A percentile compares a stretch with the other conserved stretches of the same genome.
Conservation (phyloP, 306 rosid genomes). For the Hippophae rhamnoides region DNA sequence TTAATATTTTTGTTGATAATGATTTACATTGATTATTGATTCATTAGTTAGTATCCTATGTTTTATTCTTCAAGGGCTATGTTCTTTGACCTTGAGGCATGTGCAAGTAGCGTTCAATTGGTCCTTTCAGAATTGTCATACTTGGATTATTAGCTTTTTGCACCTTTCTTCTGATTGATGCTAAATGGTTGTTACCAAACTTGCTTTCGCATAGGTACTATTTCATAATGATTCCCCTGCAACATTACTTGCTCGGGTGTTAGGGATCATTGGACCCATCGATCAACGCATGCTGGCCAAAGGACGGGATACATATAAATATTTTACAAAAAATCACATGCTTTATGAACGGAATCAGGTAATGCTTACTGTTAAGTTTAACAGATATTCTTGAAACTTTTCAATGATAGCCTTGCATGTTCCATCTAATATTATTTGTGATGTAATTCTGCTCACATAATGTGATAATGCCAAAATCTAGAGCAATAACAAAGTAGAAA, state of each 20-base stretch:
- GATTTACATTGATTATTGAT: too few relatives aligned
- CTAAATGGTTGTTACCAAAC: slow-evolving; percentile 11
- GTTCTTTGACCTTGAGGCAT: too few relatives aligned
- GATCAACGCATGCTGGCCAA: slow-evolving; percentile 87
- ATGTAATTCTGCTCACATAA: too few relatives aligned
- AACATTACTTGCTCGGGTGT: slow-evolving; percentile 85
- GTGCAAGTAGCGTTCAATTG: too few relatives aligned
- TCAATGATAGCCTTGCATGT: neutral
- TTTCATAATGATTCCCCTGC: slow-evolving; percentile 98
- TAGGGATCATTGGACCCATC: slow-evolving; percentile 75
- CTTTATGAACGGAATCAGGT: slow-evolving; percentile 98
- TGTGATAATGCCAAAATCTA: too few relatives aligned
- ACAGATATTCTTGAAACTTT: neutral
- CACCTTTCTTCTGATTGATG: slow-evolving; percentile 1
- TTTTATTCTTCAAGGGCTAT: too few relatives aligned
- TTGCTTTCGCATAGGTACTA: slow-evolving; percentile 53
- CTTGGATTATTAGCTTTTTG: too few relatives aligned
- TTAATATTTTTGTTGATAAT: too few relatives aligned
- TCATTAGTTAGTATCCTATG: too few relatives aligned
- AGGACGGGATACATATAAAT: slow-evolving; percentile 87
- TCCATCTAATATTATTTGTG: too few relatives aligned
- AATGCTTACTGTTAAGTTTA: slow-evolving; percentile 15
- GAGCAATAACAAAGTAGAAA: too few relatives aligned
- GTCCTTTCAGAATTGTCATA: too few relatives aligned
- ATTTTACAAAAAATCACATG: slow-evolving; percentile 95